Conservation (phyloP, 768 basidiomycete species). For the Trametes villosa region DNA sequence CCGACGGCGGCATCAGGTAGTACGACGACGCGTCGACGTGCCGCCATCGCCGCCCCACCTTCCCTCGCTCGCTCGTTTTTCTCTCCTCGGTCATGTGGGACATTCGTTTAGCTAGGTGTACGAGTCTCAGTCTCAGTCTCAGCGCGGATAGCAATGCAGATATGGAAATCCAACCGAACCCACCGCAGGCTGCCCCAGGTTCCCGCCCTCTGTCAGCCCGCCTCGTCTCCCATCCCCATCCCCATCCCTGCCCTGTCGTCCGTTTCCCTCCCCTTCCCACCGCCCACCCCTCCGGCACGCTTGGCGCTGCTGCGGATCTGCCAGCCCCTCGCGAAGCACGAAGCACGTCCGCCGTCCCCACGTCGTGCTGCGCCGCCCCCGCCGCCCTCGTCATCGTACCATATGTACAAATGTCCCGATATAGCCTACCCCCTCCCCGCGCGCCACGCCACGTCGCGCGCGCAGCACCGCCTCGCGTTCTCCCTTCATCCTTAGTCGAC, state of each 20-base stretch:
- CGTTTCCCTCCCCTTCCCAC: not conserved
- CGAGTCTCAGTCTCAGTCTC: slow-evolving; percentile 16
- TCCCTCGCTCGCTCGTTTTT: not conserved
- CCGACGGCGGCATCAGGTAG: slow-evolving; percentile 20
- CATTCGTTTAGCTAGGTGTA: slow-evolving; percentile 23
- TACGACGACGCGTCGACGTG: not conserved
- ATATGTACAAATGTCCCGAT: slow-evolving; percentile 5
- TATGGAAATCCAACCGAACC: slow-evolving; percentile 14
- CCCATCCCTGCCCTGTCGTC: not conserved
- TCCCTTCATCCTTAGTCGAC: too few species aligned
- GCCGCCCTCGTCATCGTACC: slow-evolving; percentile 11
- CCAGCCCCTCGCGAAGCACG: not conserved
- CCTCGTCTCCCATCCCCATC: not conserved
- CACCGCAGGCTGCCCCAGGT: not conserved
- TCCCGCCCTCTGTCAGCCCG: not conserved
- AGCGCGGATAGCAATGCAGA: slow-evolving; percentile 6
- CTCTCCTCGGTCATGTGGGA: slow-evolving; percentile 21
- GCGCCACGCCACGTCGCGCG: not conserved
- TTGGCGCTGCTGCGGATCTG: slow-evolving; percentile 14
- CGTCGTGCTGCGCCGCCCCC: slow-evolving; percentile 14
- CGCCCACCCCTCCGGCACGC: not conserved
- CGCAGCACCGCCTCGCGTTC: not conserved
- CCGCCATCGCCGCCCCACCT: too few species aligned
- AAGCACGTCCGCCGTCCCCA: slow-evolving; percentile 3
- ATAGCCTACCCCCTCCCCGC: slow-evolving; percentile 6